Evolutionary conservation across 805 yeast species (phyloP), one percentile per base, ranked within the genome.

Genomic region (Candida andamanensis): DNA sequence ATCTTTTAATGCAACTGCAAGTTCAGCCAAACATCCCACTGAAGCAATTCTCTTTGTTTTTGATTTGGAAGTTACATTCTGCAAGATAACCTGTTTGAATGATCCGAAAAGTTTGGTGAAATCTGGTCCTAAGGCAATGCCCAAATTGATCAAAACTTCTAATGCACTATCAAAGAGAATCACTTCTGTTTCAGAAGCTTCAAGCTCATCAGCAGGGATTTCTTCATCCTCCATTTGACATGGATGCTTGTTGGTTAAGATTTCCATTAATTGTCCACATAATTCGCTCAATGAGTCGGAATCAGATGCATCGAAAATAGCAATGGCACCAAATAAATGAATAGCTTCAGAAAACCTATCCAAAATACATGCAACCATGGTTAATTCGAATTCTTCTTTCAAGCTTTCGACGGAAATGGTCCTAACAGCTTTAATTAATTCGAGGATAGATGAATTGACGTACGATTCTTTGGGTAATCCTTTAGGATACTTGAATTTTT

Each of bases 11-110:
- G 89, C 89, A 35, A 74, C 73, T 31, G 84, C 75, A 41, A 92
- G 79, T 58, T 90, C 98, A 28, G 97, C 96, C 41, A 86, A 67
- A 25, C 92, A 84, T 41, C 97, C 97, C 41, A 85, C 76, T 28
- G 94, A 80, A 33, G 83, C 72, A 19, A 84, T 82, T 56, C 97
- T 78, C 69, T 84, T 89, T 45, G 72, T 68, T 47, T 60, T 62
- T 32, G 81, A 75, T 57, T 78, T 77, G 37, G 80, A 74, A 15
- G 30, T 34, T 46, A 74, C 74, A 52, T 76, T 74, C 33, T 69
- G 51, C 37, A 74, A 57, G 32, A 89, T 67, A 33, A 72, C 66
- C 41, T 76, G 80, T 59, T 80, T 79, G 72, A 81, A 84, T 18
- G 83, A 71, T 21, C 65, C 69, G 51, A 90, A 86, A 41, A 89